These are phyloP conservation scores for Arabis alpina DNA, from an alignment of 345 rosid genomes.

Conservation along the genomic window DNA sequence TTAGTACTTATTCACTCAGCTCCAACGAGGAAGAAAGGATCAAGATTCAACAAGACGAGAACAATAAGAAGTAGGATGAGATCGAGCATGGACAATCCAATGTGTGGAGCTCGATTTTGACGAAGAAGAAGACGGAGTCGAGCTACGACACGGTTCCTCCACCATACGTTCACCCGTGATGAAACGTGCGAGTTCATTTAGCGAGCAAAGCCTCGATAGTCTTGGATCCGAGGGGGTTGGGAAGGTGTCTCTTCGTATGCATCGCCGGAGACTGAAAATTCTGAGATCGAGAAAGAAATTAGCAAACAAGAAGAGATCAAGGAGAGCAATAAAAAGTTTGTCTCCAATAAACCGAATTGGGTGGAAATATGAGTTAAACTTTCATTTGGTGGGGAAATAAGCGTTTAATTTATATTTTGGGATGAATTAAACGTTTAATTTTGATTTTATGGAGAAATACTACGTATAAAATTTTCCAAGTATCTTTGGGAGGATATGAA, in stretches of 20 bases:
- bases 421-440: too few relatives aligned
- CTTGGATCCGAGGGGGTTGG: slow-evolving; percentile 96
- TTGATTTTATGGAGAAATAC: too few relatives aligned
- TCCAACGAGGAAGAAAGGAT: slow-evolving; percentile 29
- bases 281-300: slow-evolving; percentile 49
- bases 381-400: too few relatives aligned
- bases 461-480: too few relatives aligned
- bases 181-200: slow-evolving; percentile 65
- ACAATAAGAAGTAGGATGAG: slow-evolving; percentile 36
- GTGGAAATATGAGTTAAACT: too few relatives aligned
- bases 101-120: slow-evolving; percentile 66
- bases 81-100: slow-evolving; percentile 49
- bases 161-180: slow-evolving; percentile 79
- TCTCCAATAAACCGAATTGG: too few relatives aligned
- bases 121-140: slow-evolving; percentile 48
- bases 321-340: too few relatives aligned
- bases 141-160: slow-evolving; percentile 44
- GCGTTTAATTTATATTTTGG: too few relatives aligned
- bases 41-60: slow-evolving; percentile 47
- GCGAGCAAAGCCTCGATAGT: slow-evolving; percentile 80
- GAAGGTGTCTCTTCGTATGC: slow-evolving; percentile 74
- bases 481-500: too few relatives aligned
- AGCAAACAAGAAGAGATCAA: background rate
- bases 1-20: slow-evolving; percentile 5
- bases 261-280: slow-evolving; percentile 58